Conservation (phyloP, 225 moss, liverwort and hornwort genomes). For the Takakia lepidozioides region DNA sequence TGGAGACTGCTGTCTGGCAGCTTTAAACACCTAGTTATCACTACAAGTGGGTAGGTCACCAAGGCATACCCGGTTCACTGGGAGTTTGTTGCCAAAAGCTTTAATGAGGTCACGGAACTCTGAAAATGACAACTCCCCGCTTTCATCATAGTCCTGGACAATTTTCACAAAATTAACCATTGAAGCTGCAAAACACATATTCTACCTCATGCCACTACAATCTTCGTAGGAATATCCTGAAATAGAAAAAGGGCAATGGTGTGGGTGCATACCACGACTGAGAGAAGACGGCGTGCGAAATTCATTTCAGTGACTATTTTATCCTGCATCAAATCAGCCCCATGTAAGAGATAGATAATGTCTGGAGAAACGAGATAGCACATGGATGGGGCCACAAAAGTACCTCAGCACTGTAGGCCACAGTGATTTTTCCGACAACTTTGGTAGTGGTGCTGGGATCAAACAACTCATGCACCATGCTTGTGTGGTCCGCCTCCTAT, state of each 20-base stretch:
- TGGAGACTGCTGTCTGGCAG: background rate
- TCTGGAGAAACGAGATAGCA: background rate
- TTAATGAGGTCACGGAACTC: conserved; percentile 74
- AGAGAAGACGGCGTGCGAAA: conserved; percentile 81
- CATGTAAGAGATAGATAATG: background rate
- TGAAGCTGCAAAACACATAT: too few species aligned
- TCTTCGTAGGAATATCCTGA: too few species aligned
- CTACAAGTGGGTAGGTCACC: too few species aligned
- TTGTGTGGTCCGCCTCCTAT: conserved; percentile 27
- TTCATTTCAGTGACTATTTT: conserved; percentile 72
- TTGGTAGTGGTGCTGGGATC: conserved; percentile 65
- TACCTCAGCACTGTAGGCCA: conserved; percentile 81
- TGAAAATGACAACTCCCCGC: conserved; percentile 55
- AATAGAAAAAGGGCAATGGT: conserved; percentile 2
- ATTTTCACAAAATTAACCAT: background rate
- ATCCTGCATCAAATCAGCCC: conserved; percentile 32
- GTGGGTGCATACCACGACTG: conserved; percentile 62
- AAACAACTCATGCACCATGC: conserved; percentile 49
- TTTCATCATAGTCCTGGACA: conserved; percentile 77
- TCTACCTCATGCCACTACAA: too few species aligned
- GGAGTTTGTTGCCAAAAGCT: conserved; percentile 84
- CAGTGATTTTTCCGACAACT: conserved; percentile 64
- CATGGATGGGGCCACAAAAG: background rate
- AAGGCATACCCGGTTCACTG: conserved; percentile 44
- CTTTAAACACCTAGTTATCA: too few species aligned